Conservation (phyloP, 2,329 filamentous ascomycete species). For the Metarhizium brunneum region DNA sequence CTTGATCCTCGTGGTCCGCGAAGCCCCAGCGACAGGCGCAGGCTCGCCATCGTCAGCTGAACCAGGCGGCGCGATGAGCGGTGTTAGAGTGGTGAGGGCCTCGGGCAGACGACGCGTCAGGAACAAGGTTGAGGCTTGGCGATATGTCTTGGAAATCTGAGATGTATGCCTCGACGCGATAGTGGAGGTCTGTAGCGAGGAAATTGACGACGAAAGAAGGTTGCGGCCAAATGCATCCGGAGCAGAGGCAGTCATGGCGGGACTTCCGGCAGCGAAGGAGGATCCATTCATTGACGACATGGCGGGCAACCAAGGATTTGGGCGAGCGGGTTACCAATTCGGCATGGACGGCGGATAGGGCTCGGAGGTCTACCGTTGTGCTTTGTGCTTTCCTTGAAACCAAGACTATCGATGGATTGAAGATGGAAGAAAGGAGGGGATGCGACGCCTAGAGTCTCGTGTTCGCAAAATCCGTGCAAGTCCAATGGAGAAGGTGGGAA, state of each 20-base stretch:
- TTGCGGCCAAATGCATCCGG: conserved; percentile 38
- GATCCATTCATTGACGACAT: conserved; percentile 37
- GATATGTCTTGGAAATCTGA: conserved; percentile 84
- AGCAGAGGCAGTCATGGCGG: conserved; percentile 27
- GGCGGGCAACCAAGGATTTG: conserved; percentile 7
- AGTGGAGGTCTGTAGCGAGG: conserved; percentile 57
- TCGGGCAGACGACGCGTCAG: conserved; percentile 89
- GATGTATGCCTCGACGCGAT: conserved; percentile 52
- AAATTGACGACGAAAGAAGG: conserved; percentile 55
- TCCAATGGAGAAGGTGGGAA: neutral
- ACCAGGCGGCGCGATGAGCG: conserved; percentile 59
- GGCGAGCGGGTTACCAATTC: neutral
- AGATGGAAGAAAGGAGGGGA: neutral
- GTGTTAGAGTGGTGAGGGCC: conserved; percentile 74
- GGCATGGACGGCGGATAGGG: neutral
- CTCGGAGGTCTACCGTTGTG: neutral
- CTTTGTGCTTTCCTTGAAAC: neutral
- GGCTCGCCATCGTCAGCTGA: conserved; percentile 42
- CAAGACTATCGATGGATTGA: neutral
- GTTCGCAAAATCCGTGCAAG: neutral
- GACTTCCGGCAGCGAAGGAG: conserved; percentile 34
- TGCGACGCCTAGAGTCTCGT: neutral
- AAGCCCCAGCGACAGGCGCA: conserved; percentile 71
- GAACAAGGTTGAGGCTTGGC: conserved; percentile 88
- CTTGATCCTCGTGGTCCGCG: conserved; percentile 78